These are phyloP conservation scores for Lactarius akahatsu DNA, from an alignment of 768 basidiomycete species.

Conservation along the genomic window DNA sequence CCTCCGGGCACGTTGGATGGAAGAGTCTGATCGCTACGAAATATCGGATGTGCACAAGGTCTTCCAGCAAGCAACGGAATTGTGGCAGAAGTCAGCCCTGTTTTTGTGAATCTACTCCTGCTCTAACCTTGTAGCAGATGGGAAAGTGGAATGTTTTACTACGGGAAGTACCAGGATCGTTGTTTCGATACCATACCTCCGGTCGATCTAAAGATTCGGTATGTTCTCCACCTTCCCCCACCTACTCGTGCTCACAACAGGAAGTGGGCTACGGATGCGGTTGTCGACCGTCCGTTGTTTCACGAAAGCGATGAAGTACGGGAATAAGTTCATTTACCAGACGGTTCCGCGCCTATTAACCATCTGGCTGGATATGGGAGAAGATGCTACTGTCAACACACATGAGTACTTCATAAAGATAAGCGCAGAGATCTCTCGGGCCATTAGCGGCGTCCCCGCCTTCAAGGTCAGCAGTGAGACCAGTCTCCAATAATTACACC, in stretches of 20 bases:
- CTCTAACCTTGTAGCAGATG: conserved; percentile 44
- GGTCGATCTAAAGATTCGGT: conserved; percentile 50
- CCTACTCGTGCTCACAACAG: neutral
- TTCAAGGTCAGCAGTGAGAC: conserved; percentile 64
- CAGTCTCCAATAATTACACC: conserved; percentile 2
- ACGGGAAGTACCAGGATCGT: conserved; percentile 87
- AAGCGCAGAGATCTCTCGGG: conserved; percentile 52
- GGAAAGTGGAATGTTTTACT: conserved; percentile 85
- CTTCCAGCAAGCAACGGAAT: conserved; percentile 51
- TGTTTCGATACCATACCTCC: conserved; percentile 56
- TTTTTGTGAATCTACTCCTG: neutral
- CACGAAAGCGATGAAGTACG: conserved; percentile 66
- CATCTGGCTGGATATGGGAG: conserved; percentile 92
- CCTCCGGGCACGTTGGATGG: conserved; percentile 89
- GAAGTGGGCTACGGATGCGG: conserved; percentile 64
- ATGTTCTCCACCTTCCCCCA: conserved; percentile 21
- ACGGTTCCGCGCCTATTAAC: conserved; percentile 92
- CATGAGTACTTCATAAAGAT: conserved; percentile 52
- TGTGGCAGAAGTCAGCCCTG: conserved; percentile 49
- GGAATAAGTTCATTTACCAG: conserved; percentile 96
- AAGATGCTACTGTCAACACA: conserved; percentile 39
- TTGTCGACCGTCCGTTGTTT: conserved; percentile 65
- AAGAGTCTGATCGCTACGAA: conserved; percentile 83
- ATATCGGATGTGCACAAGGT: conserved; percentile 57
- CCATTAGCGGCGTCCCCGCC: conserved; percentile 61